These are phyloP conservation scores for Colletotrichum sansevieriae DNA, from an alignment of 2,329 filamentous ascomycete genomes.

Conservation along the genomic window DNA sequence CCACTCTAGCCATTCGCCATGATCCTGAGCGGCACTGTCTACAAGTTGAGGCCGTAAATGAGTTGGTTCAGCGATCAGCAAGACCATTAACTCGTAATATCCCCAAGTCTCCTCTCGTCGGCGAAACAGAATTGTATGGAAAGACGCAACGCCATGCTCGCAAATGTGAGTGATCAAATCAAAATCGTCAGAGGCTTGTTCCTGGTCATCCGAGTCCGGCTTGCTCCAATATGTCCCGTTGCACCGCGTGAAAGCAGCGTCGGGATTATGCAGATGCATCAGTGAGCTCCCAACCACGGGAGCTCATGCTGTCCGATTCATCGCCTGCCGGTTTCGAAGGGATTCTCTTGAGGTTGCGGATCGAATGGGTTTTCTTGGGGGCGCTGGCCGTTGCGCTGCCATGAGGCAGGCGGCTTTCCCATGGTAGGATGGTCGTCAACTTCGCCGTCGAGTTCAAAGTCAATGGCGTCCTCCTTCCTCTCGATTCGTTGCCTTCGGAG, in stretches of 20 bases:
- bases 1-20: background rate
- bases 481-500: conserved; percentile 27
- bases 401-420: conserved; percentile 36
- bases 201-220: background rate
- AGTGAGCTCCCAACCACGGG: background rate
- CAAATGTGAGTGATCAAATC: conserved; percentile 28
- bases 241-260: background rate
- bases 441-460: conserved; percentile 35
- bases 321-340: conserved; percentile 36
- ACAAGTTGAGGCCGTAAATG: background rate
- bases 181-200: background rate
- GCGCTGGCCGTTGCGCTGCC: conserved; percentile 33
- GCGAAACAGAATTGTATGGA: conserved; percentile 11
- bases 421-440: conserved; percentile 38
- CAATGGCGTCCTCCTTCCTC: conserved; percentile 30
- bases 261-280: background rate
- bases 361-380: conserved; percentile 27
- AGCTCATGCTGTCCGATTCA: background rate
- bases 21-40: background rate
- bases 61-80: background rate
- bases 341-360: conserved; percentile 31
- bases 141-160: conserved; percentile 39
- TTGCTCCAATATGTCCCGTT: background rate
- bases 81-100: conserved; percentile 18
- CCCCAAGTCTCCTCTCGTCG: background rate